Evolutionary conservation across 306 rosid genomes (phyloP), one percentile per base, ranked within the genome.

Genomic region (Biancaea sappan): DNA sequence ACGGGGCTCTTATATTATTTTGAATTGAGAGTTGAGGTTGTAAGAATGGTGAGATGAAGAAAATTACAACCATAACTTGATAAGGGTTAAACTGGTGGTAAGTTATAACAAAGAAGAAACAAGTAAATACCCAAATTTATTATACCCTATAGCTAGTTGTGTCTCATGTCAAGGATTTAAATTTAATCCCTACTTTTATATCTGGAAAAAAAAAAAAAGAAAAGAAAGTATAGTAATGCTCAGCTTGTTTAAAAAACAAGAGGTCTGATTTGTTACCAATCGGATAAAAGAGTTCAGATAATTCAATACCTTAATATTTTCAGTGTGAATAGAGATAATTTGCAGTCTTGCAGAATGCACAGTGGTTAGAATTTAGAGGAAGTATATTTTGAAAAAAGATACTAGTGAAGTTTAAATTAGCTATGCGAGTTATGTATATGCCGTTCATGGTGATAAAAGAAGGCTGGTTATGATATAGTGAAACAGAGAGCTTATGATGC

Each of bases 401-500:
- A 38, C 40, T 3, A 11, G 8, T 57, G 41, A 72, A 58, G 21
- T 58, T 41, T 58, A 41, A 57, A 12, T 24, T 69, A 5, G 15
- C 8, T 9, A 0, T 28, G 15, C 43, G 8, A 13, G 12, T 31
- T 60, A 16, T 54, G 40, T 2, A 34, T 5, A 22, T 57, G 72
- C 50, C 64, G 40, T 56, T 63, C 48, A 14, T 10, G 21, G 70
- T 52, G 68, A 61, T 59, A 50, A 40, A 15, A 35, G 9, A 14
- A 34, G 19, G 51, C 47, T 1, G 47, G 47, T 41, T 41, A 12
- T 41, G 12, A 8, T 46, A 24, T 44, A 35, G 48, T 56, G 64
- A 41, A 77, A 57, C 56, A 18, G 34, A 43, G 58, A 53, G 48
- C 40, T 76, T 76, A 18, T 50, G 26, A 50, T 53, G 60, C 60